phyloP scores from a whole-genome alignment of 306 rosid species.

The Glycyrrhiza uralensis region DNA sequence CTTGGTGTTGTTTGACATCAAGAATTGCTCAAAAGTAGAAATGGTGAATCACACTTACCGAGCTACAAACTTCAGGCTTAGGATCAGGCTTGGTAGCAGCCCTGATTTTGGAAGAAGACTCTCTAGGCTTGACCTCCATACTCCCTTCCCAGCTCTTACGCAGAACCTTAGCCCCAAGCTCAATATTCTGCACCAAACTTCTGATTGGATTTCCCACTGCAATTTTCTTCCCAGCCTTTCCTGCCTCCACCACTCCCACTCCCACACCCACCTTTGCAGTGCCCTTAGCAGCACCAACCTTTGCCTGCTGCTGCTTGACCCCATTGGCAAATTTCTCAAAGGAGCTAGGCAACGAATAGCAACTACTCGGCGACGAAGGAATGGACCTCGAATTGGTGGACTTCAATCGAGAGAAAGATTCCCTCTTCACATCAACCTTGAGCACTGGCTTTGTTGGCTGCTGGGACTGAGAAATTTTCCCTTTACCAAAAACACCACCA shows the following conservation, averaged over 20 bases:
- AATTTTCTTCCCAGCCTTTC: conserved; percentile 42
- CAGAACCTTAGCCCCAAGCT: conserved; percentile 79
- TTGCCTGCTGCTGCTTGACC: conserved; percentile 72
- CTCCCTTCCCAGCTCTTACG: conserved; percentile 98
- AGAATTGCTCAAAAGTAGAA: conserved; percentile 7
- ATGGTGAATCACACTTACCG: conserved; percentile 49
- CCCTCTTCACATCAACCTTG: conserved; percentile 66
- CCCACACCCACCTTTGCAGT: conserved; percentile 28
- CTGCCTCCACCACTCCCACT: conserved; percentile 51
- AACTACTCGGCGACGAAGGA: conserved; percentile 84
- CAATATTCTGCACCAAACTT: conserved; percentile 76
- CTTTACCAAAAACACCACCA: conserved; percentile 30
- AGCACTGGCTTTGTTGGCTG: conserved; percentile 32
- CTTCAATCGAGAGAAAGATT: conserved; percentile 50
- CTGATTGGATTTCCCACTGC: conserved; percentile 55
- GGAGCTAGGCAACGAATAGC: conserved; percentile 76
- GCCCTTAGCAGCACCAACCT: conserved; percentile 40
- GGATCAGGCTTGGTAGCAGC: conserved; percentile 51
- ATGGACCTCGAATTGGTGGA: conserved; percentile 60
- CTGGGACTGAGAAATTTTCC: conserved; percentile 51
- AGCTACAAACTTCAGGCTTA: conserved; percentile 51
- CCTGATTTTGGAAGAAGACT: conserved; percentile 52
- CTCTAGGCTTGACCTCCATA: conserved; percentile 65
- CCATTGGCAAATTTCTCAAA: conserved; percentile 89
- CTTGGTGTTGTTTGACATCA: neutral